Evolutionary conservation across 129 eudicot genomes (phyloP).

Genomic region (Sambucus nigra): DNA sequence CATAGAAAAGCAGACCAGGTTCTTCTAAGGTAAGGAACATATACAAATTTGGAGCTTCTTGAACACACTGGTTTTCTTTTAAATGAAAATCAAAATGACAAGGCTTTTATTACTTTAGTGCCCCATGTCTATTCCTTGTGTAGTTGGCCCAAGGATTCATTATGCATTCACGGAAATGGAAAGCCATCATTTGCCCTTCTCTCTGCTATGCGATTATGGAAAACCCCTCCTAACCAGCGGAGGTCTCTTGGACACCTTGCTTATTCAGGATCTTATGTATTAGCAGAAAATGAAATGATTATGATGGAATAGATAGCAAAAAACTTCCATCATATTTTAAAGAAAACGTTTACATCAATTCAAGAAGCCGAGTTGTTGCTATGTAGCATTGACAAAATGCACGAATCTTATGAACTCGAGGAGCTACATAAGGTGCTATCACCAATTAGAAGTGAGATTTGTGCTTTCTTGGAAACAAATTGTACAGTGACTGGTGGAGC

Average conservation of each 20-base stretch:
- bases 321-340: constrained; percentile 32
- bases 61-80: constrained; percentile 89
- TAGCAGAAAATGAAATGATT: constrained; percentile 48
- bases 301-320: constrained; percentile 59
- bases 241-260: constrained; percentile 49
- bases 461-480: constrained; percentile 29
- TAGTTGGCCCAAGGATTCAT: constrained; percentile 64
- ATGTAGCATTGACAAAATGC: constrained; percentile 23
- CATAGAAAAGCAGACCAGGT: constrained; percentile 79
- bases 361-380: constrained; percentile 52
- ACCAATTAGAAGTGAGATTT: constrained; percentile 28
- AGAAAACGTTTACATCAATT: constrained; percentile 33
- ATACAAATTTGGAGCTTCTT: constrained; percentile 87
- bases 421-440: constrained; percentile 25
- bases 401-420: constrained; percentile 2
- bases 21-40: constrained; percentile 89
- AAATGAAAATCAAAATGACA: constrained; percentile 67
- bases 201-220: constrained; percentile 72
- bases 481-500: constrained; percentile 16
- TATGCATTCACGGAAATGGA: constrained; percentile 61
- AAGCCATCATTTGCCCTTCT: constrained; percentile 77
- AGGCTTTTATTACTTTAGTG: constrained; percentile 57
- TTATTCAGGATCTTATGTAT: constrained; percentile 54
- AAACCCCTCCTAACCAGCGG: constrained; percentile 53
- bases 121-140: constrained; percentile 40